Evolutionary conservation across 176 grass and related monocot genomes (phyloP), one percentile per base, ranked within the genome.

Genomic region (Zizania latifolia): DNA sequence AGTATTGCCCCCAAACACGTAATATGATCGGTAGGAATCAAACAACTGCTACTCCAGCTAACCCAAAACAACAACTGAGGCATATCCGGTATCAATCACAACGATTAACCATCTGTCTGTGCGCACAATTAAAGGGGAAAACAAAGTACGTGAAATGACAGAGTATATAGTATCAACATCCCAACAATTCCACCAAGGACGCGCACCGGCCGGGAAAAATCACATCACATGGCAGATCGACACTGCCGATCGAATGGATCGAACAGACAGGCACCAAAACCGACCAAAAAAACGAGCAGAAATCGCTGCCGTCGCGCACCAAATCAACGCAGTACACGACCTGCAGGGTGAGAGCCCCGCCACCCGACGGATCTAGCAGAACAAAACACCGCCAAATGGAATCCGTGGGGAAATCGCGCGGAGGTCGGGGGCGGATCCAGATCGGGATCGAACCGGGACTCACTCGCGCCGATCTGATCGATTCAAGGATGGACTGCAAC

Each of bases 391-490:
- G 34, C 10, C 29, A 51, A 22, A 22, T 0, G 16, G 58, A 41
- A 6, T 6, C 2, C 1, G 32, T 32, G 62, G 16, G 0, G 0
- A 41, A 56, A 40, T 40, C 17, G 26, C 64, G 36, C 10, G 2
- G 3, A 69, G 51, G 63, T 1, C 16, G 13, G 65, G 17, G 12
- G 32, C 12, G 53, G 77, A 59, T 70, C 41, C n/a, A 62, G 59
- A 65, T 36, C 77, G 36, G 27, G 77, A 23, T 21, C 26, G 19
- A 31, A 2, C 2, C 3, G 6, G 24, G 19, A 1, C 0, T 24
- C 69, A 32, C 51, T 4, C 26, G 51, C 51, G 44, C 61, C 77
- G 77, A 80, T 80, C 65, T 33, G 77, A 4, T 21, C 51, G 51
- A 59, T 70, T 59, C 37, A 19, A 44, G 7, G 64, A 30, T 0